Evolutionary conservation across 176 grass and related monocot genomes (phyloP).

Genomic region (Raddia guianensis): DNA sequence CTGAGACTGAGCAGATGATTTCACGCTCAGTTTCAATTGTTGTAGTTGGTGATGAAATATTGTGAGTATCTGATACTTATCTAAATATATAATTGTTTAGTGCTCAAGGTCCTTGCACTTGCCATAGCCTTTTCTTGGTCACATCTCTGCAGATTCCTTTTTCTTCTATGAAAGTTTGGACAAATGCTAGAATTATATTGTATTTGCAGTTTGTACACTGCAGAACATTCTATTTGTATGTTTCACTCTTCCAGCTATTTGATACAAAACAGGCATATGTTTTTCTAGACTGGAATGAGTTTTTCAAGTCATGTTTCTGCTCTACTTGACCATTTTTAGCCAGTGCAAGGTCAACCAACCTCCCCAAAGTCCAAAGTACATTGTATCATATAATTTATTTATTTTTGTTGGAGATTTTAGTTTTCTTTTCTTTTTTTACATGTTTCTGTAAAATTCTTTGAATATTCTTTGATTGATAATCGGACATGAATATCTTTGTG

Average conservation of each 20-base stretch:
- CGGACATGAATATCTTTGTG: background rate
- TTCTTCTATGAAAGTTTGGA: slow-evolving; percentile 24
- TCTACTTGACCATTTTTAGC: background rate
- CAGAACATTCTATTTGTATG: slow-evolving; percentile 14
- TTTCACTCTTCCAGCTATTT: slow-evolving; percentile 23
- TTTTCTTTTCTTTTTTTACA: slow-evolving; percentile 6
- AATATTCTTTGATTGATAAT: slow-evolving; percentile 9
- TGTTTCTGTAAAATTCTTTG: slow-evolving; percentile 1
- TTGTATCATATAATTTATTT: slow-evolving; percentile 4
- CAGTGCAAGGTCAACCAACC: slow-evolving; percentile 22
- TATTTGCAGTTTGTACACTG: background rate
- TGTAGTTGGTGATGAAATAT: slow-evolving; percentile 84
- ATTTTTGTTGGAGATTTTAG: background rate
- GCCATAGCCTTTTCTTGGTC: slow-evolving; percentile 10
- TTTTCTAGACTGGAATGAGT: background rate
- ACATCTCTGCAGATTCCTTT: background rate
- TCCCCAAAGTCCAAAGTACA: slow-evolving; percentile 16
- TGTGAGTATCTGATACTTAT: slow-evolving; percentile 72
- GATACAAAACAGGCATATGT: slow-evolving; percentile 9
- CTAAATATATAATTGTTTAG: background rate
- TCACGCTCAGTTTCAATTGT: slow-evolving; percentile 74
- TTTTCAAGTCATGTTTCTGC: background rate
- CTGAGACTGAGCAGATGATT: slow-evolving; percentile 38
- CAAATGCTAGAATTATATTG: slow-evolving; percentile 30
- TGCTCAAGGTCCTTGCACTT: slow-evolving; percentile 31